phyloP scores from a whole-genome alignment of 2,329 filamentous ascomycete genomes.

The Aureobasidium lini region DNA sequence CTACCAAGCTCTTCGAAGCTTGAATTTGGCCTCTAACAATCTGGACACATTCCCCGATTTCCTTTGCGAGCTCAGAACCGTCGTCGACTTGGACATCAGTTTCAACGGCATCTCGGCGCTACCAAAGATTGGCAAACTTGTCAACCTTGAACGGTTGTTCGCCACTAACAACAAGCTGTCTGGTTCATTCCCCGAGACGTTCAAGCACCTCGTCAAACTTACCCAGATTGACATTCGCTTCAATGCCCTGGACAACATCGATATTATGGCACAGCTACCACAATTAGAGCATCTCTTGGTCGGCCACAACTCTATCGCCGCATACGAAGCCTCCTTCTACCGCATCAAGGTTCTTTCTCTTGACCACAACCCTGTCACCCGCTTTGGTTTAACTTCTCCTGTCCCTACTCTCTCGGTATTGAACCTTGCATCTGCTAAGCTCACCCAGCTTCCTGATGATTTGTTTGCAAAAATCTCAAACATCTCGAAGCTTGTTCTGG shows the following conservation, averaged over 20 bases:
- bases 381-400: conserved; percentile 72
- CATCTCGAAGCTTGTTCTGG: conserved; percentile 77
- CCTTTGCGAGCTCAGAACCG: conserved; percentile 68
- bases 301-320: conserved; percentile 87
- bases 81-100: conserved; percentile 91
- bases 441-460: conserved; percentile 79
- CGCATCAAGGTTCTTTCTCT: conserved; percentile 77
- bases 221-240: conserved; percentile 93
- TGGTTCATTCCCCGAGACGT: conserved; percentile 61
- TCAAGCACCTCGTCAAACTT: conserved; percentile 66
- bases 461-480: conserved; percentile 83
- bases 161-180: conserved; percentile 90
- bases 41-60: conserved; percentile 79
- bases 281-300: conserved; percentile 81
- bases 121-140: conserved; percentile 72
- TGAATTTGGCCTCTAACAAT: conserved; percentile 93
- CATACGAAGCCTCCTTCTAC: conserved; percentile 82
- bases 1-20: conserved; percentile 69
- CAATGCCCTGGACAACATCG: conserved; percentile 81
- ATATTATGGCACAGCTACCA: conserved; percentile 75
- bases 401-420: conserved; percentile 77
- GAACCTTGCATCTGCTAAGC: conserved; percentile 84
- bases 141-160: conserved; percentile 77
- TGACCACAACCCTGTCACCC: conserved; percentile 91
- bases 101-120: conserved; percentile 84